Evolutionary conservation across 331 rosid species (phyloP).

Genomic region (Prunus yedoensis): DNA sequence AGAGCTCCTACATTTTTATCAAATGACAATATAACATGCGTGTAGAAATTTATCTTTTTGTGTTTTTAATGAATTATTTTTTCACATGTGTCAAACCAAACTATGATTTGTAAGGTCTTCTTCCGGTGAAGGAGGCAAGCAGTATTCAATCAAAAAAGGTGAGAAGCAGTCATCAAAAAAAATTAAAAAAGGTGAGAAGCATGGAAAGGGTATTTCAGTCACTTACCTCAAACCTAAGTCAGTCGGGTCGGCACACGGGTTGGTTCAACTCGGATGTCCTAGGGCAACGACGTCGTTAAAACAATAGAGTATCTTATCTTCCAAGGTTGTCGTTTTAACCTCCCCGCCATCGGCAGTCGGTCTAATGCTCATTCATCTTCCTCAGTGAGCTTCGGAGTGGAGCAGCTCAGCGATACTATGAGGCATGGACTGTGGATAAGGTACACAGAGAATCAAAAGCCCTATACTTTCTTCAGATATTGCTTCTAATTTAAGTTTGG

Average conservation of each 20-base stretch:
- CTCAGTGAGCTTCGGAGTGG: background rate
- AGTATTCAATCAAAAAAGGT: too few species aligned
- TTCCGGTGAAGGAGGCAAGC: too few species aligned
- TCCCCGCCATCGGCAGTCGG: background rate
- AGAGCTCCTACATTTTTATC: too few species aligned
- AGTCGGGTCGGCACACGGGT: background rate
- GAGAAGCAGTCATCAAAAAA: too few species aligned
- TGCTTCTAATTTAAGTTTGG: background rate
- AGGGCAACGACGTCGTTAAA: background rate
- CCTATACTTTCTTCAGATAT: background rate
- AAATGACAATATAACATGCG: too few species aligned
- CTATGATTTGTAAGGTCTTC: too few species aligned
- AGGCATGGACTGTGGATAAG: constrained; percentile 21
- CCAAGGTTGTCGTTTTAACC: background rate
- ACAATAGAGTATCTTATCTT: background rate
- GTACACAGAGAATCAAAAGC: background rate
- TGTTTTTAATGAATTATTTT: too few species aligned
- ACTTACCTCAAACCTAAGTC: background rate
- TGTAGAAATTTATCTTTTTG: too few species aligned
- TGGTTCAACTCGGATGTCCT: background rate
- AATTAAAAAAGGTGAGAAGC: too few species aligned
- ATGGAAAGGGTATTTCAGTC: background rate
- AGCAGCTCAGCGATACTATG: background rate
- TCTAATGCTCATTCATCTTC: background rate
- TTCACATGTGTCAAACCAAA: too few species aligned